Percentiles rank a stretch among this genome's conserved stretches.
phyloP scores from a whole-genome alignment of 1,284 basidiomycete genomes.

The Tylopilus orsonianus region DNA sequence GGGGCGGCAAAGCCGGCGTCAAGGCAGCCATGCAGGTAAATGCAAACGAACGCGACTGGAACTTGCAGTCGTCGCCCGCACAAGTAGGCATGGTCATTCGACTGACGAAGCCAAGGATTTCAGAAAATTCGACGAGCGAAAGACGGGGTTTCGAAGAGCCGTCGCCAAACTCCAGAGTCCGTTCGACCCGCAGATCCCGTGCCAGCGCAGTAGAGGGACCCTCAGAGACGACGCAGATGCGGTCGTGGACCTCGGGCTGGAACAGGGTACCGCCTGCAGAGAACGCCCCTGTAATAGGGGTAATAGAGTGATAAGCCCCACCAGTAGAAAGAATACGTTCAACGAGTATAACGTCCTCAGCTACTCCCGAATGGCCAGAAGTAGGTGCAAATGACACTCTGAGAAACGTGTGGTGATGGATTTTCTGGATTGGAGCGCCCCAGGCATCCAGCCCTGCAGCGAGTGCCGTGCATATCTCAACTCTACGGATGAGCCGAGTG shows the following conservation, averaged over 20 bases:
- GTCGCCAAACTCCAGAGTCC: background rate
- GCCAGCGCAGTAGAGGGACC: background rate
- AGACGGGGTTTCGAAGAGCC: too few relatives aligned
- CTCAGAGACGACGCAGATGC: background rate
- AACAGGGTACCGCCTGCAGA: background rate
- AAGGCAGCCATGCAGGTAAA: too few relatives aligned
- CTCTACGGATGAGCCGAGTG: constrained; percentile 1
- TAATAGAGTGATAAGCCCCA: constrained; percentile 9
- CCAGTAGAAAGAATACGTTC: constrained; percentile 14
- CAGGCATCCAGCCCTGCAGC: background rate
- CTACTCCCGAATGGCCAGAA: fast-evolving
- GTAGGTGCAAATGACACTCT: background rate
- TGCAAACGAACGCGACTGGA: background rate
- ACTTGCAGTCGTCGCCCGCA: too few relatives aligned
- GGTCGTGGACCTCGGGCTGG: background rate
- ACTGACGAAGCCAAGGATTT: too few relatives aligned
- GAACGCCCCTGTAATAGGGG: constrained; percentile 8
- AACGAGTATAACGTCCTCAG: constrained; percentile 8
- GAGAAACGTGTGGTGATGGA: constrained; percentile 10
- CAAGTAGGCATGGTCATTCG: too few relatives aligned
- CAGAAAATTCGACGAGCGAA: too few relatives aligned
- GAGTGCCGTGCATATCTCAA: constrained; percentile 15
- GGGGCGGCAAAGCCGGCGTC: background rate
- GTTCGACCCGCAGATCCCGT: too few relatives aligned
- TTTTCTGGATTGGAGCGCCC: background rate